These are phyloP conservation scores for Iris pallida DNA, from an alignment of 116 monocot species.

Conservation along the genomic window DNA sequence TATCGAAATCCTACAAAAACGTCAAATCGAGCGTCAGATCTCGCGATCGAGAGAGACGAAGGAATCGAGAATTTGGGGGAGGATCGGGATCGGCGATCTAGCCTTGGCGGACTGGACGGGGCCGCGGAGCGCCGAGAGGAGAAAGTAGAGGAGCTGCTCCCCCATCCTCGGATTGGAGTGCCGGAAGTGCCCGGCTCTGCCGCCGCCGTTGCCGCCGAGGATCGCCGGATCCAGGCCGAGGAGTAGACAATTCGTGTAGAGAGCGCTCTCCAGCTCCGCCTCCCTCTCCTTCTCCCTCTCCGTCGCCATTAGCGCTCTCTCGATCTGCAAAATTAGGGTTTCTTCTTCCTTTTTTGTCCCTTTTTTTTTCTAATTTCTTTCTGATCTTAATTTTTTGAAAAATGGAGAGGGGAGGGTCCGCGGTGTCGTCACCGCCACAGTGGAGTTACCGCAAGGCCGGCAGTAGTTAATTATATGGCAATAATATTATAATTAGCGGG, in stretches of 20 bases:
- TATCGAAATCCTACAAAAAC: constrained; percentile 78
- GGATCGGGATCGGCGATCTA: neutral
- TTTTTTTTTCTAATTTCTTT: too few species aligned
- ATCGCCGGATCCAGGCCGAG: constrained; percentile 39
- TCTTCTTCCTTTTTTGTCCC: too few species aligned
- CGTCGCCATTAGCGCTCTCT: constrained; percentile 24
- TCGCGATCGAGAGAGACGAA: too few species aligned
- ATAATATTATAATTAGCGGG: too few species aligned
- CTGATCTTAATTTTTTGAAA: too few species aligned
- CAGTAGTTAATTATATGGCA: too few species aligned
- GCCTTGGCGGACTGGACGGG: constrained; percentile 85
- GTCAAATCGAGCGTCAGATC: too few species aligned
- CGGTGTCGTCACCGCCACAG: too few species aligned
- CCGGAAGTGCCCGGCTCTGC: constrained; percentile 62
- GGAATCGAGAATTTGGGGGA: neutral
- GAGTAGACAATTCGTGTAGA: constrained; percentile 48
- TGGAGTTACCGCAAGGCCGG: too few species aligned
- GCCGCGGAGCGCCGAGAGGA: constrained; percentile 82
- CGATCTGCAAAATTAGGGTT: too few species aligned
- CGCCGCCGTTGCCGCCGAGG: constrained; percentile 24
- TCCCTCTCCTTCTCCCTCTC: constrained; percentile 44
- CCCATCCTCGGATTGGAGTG: constrained; percentile 93
- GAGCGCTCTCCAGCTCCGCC: constrained; percentile 50
- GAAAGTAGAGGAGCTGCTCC: constrained; percentile 94
- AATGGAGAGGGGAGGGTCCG: too few species aligned